Base-by-base conservation (phyloP, 441 rosid genomes). In the Bocquillonia castaneifolia region DNA sequence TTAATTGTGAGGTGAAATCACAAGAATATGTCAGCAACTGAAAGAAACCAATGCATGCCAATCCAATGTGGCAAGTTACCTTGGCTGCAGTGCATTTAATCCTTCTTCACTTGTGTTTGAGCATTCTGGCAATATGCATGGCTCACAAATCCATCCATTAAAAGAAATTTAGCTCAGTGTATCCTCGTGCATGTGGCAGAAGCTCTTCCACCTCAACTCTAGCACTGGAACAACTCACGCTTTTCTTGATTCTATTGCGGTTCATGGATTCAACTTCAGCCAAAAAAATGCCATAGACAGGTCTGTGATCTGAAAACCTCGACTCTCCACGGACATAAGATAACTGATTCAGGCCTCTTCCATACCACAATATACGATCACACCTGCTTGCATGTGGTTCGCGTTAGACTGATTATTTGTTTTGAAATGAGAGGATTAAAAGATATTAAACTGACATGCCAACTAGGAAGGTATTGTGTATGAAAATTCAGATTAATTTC, bases 301-400 rank as follows among this genome's bases (percentile, higher is more conserved):
- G 99, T 72, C 99, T 85, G 45, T 95, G 99, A 76, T 95, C 99
- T 5, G 99, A 95, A 85, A 95, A 95, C 76, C 85, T 87, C 4
- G 99, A 90, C 79, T 95, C 99, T 32, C 98, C 99, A 17, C 98
- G 86, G 48, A 91, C 99, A 71, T 95, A 92, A 18, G 97, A 88
- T 66, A 91, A 77, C 71, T 89, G 98, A 73, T 51, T 36, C 66
- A 95, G 82, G 59, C 98, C 99, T 78, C 78, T 80, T 67, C 99
- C 99, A 40, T 85, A 76, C 99, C 99, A 95, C 44, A 95, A 78
- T 72, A 92, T 89, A 15, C 98, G 97, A 75, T 95, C 99, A 77
- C 99, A 95, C 99, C 99, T 94, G 58, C 76, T 80, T 45, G 55
- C 8, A 66, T 45, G 50, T 28, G 28, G 53, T 37, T 40, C 8